Conservation (phyloP, 2,329 filamentous ascomycete genomes). For the Colletotrichum theobromicola region DNA sequence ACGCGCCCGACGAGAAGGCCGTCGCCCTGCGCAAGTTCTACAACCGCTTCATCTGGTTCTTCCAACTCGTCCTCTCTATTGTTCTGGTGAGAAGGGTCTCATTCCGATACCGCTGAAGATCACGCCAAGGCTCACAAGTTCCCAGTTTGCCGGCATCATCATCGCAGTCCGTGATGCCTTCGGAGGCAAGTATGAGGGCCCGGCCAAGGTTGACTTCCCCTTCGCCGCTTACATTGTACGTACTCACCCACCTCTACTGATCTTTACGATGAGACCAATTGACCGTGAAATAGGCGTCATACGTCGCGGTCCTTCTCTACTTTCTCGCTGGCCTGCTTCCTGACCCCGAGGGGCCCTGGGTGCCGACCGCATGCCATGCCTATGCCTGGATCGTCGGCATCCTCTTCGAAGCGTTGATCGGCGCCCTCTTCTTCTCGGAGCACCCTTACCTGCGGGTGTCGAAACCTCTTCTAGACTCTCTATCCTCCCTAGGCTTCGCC, state of each 20-base stretch:
- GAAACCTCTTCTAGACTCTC: constrained; percentile 29
- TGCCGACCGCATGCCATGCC: constrained; percentile 39
- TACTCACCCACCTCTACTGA: background rate
- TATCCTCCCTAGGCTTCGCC: constrained; percentile 35
- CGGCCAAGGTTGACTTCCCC: constrained; percentile 35
- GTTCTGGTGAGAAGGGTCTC: constrained; percentile 25
- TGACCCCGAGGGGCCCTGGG: constrained; percentile 50
- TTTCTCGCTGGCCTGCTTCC: constrained; percentile 46
- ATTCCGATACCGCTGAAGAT: too few relatives aligned
- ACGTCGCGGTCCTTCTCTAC: constrained; percentile 45
- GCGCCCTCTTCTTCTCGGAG: constrained; percentile 35
- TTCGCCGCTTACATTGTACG: constrained; percentile 46
- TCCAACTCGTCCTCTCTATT: constrained; percentile 37
- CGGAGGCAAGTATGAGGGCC: constrained; percentile 26
- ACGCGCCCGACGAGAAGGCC: constrained; percentile 26
- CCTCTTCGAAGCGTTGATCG: constrained; percentile 40
- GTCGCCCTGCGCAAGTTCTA: constrained; percentile 33
- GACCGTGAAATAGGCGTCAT: constrained; percentile 35
- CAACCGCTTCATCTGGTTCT: constrained; percentile 36
- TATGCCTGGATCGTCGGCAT: constrained; percentile 40
- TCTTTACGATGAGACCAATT: background rate
- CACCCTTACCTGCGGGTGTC: constrained; percentile 33
- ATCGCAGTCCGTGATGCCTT: constrained; percentile 37
- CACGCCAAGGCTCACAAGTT: background rate
- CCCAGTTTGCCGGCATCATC: constrained; percentile 35